Evolutionary conservation across 371 early-diverging fungal genomes (phyloP).

Genomic region (Gilbertella persicaria): DNA sequence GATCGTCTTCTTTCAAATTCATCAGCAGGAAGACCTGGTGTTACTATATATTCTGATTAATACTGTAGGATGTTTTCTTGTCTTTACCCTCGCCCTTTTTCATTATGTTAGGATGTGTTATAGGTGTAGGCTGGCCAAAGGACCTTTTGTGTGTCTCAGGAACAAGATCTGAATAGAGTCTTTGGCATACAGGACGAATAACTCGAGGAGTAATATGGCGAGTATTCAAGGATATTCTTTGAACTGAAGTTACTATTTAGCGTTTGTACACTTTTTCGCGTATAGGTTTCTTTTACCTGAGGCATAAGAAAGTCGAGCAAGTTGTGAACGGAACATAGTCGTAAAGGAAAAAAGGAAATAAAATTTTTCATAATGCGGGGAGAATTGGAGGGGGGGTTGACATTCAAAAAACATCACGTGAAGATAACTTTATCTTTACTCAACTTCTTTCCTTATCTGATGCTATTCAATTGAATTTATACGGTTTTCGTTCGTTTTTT

Average conservation of each 20-base stretch:
- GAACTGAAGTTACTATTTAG: neutral
- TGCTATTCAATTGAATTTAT: too few relatives aligned
- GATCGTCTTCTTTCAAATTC: constrained; percentile 81
- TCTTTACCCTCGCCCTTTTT: constrained; percentile 65
- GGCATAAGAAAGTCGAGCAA: neutral
- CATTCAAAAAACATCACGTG: too few relatives aligned
- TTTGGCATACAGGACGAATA: constrained; percentile 1
- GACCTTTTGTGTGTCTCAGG: constrained; percentile 44
- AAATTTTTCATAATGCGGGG: too few relatives aligned
- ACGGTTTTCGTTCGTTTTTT: too few relatives aligned
- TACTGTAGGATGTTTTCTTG: neutral
- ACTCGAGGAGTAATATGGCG: neutral
- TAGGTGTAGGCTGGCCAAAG: constrained; percentile 73
- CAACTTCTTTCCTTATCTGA: too few relatives aligned
- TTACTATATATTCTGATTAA: constrained; percentile 48
- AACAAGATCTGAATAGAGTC: constrained; percentile 14
- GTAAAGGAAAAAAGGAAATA: too few relatives aligned
- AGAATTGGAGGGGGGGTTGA: too few relatives aligned
- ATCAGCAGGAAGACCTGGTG: constrained; percentile 70
- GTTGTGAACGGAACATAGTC: neutral
- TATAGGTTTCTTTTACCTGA: neutral
- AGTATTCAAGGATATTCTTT: neutral
- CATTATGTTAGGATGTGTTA: constrained; percentile 82
- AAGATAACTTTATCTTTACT: too few relatives aligned
- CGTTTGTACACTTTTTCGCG: too few relatives aligned